Conservation (phyloP, 2,329 filamentous ascomycete species). For the Phaeomoniella chlamydospora region DNA sequence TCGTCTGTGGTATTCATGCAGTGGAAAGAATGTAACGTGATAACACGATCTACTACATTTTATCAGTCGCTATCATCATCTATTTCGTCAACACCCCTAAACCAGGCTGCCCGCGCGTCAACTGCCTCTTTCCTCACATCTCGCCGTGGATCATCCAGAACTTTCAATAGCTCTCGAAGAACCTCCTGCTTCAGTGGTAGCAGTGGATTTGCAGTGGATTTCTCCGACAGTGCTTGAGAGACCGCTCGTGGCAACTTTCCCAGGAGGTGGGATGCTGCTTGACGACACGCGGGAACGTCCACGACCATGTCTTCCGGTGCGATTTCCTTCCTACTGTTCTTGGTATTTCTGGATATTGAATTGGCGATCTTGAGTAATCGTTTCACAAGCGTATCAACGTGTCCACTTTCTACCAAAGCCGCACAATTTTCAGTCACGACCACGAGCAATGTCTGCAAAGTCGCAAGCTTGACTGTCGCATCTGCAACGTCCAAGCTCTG, state of each 20-base stretch:
- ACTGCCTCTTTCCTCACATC: conserved; percentile 49
- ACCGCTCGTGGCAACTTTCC: conserved; percentile 8
- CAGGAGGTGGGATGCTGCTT: conserved; percentile 24
- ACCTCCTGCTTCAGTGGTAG: conserved; percentile 43
- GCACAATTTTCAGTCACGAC: conserved; percentile 43
- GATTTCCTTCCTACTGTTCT: conserved; percentile 6
- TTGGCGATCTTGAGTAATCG: conserved; percentile 28
- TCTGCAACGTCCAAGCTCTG: conserved; percentile 43
- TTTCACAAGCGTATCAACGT: conserved; percentile 41
- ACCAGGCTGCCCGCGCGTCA: conserved; percentile 45
- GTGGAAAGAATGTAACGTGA: too few species aligned
- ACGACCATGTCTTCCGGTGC: conserved; percentile 3
- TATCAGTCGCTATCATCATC: conserved; percentile 26
- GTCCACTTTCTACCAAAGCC: conserved; percentile 36
- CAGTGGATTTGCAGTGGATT: conserved; percentile 22
- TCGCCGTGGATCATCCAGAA: conserved; percentile 49
- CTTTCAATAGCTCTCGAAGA: conserved; percentile 36
- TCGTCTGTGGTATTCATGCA: too few species aligned
- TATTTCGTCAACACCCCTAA: conserved; percentile 39
- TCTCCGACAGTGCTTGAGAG: conserved; percentile 28
- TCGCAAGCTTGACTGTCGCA: conserved; percentile 42
- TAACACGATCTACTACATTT: neutral
- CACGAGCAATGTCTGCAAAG: conserved; percentile 42
- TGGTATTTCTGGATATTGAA: neutral
- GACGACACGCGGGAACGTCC: conserved; percentile 18